These are phyloP conservation scores for Huntiella abstrusa DNA, from an alignment of 2,329 filamentous ascomycete species.

Conservation along the genomic window DNA sequence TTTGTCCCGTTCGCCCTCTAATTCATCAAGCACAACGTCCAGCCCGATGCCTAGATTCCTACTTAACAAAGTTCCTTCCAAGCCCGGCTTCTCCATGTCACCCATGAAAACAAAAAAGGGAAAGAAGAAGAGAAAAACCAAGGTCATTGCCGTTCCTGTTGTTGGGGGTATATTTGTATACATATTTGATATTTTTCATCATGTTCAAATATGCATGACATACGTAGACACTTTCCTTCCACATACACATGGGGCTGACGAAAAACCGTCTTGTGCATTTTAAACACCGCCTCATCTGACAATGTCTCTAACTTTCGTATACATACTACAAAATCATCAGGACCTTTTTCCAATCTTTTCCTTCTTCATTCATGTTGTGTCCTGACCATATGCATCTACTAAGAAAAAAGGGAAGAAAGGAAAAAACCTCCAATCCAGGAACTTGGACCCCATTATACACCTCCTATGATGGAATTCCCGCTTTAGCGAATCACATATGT, in stretches of 20 bases:
- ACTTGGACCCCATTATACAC: neutral
- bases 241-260: neutral
- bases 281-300: too few relatives aligned
- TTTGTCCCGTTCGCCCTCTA: neutral
- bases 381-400: neutral
- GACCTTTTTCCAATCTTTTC: neutral
- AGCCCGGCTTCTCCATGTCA: neutral
- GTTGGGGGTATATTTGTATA: too few relatives aligned
- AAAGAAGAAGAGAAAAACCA: neutral
- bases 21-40: neutral
- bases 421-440: neutral
- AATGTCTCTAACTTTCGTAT: neutral
- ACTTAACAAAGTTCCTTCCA: neutral
- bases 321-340: neutral
- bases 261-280: neutral
- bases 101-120: neutral
- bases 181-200: too few relatives aligned
- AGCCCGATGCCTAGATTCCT: neutral
- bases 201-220: too few relatives aligned
- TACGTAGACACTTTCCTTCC: too few relatives aligned
- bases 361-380: neutral
- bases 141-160: too few relatives aligned
- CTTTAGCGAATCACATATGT: neutral
- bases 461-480: neutral
- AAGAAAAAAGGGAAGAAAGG: too few relatives aligned